Percentiles rank a stretch among this genome's conserved stretches.
phyloP scores from a whole-genome alignment of 768 basidiomycete species.

The Xerocomellus chrysenteron region DNA sequence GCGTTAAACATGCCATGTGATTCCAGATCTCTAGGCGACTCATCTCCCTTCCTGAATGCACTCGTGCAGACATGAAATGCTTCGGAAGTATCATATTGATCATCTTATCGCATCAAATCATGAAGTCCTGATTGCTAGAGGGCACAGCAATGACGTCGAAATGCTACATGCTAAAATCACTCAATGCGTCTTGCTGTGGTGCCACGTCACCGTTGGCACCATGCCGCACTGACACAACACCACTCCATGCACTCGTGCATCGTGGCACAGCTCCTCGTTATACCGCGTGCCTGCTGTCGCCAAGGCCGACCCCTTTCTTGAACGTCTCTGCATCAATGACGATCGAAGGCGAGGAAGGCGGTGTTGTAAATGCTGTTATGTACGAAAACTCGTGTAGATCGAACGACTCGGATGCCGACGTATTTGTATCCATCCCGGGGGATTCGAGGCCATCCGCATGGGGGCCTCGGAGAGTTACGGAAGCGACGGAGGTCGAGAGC shows the following conservation, averaged over 20 bases:
- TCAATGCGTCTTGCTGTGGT: background rate
- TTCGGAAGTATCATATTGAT: background rate
- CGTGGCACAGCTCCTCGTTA: slow-evolving; percentile 4
- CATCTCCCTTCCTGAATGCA: background rate
- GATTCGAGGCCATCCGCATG: slow-evolving; percentile 7
- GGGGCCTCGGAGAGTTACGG: slow-evolving; percentile 6
- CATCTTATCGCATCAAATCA: slow-evolving; percentile 29
- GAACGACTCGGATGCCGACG: slow-evolving; percentile 14
- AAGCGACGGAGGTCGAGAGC: slow-evolving; percentile 8
- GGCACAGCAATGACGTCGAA: slow-evolving; percentile 7
- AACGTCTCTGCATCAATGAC: slow-evolving; percentile 6
- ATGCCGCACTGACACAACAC: slow-evolving; percentile 7
- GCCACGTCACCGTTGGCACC: slow-evolving; percentile 1
- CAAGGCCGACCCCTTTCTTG: slow-evolving; percentile 7
- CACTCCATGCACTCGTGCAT: slow-evolving; percentile 10
- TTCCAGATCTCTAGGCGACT: slow-evolving; percentile 5
- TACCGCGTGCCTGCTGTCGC: slow-evolving; percentile 12
- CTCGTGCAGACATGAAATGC: background rate
- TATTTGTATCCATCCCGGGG: slow-evolving; percentile 10
- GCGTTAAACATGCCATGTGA: slow-evolving; percentile 17
- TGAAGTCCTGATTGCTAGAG: slow-evolving; percentile 14
- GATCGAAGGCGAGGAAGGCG: slow-evolving; percentile 27
- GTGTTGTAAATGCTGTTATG: slow-evolving; percentile 32
- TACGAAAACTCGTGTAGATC: slow-evolving; percentile 34
- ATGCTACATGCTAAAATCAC: slow-evolving; percentile 17